phyloP scores from a whole-genome alignment of 768 basidiomycete genomes.

The Trametes villosa region DNA sequence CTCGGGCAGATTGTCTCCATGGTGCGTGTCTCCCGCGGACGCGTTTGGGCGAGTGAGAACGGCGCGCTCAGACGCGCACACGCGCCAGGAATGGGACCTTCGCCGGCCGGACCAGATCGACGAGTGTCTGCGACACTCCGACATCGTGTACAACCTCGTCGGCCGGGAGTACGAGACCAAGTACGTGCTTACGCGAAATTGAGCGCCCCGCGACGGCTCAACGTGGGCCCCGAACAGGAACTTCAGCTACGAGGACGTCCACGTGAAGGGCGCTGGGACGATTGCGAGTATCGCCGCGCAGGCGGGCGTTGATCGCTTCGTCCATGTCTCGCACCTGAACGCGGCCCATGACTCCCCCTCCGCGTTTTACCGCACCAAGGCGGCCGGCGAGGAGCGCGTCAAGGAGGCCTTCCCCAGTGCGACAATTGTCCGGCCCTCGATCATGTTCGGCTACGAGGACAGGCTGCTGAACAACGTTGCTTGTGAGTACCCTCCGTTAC shows the following conservation, averaged over 20 bases:
- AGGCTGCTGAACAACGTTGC: slow-evolving; percentile 92
- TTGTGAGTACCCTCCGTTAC: slow-evolving; percentile 53
- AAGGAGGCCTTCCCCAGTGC: slow-evolving; percentile 81
- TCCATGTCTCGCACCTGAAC: slow-evolving; percentile 96
- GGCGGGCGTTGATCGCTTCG: slow-evolving; percentile 78
- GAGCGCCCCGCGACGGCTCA: slow-evolving; percentile 12
- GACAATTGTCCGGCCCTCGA: slow-evolving; percentile 84
- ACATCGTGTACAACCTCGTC: slow-evolving; percentile 95
- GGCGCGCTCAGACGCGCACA: not conserved
- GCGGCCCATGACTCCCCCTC: slow-evolving; percentile 80
- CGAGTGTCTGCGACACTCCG: slow-evolving; percentile 93
- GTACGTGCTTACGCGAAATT: slow-evolving; percentile 47
- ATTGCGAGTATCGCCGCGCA: slow-evolving; percentile 85
- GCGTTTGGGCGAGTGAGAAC: slow-evolving; percentile 24
- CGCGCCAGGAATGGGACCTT: slow-evolving; percentile 89
- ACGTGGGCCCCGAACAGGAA: slow-evolving; percentile 58
- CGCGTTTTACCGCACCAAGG: slow-evolving; percentile 86
- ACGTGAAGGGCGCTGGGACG: slow-evolving; percentile 78
- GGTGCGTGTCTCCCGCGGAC: slow-evolving; percentile 50
- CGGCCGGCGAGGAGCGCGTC: slow-evolving; percentile 87
- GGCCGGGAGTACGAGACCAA: slow-evolving; percentile 96
- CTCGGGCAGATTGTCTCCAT: slow-evolving; percentile 94
- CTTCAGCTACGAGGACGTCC: slow-evolving; percentile 81
- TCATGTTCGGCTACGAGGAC: slow-evolving; percentile 95
- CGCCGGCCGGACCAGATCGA: slow-evolving; percentile 89